Conservation (phyloP, 495 filamentous ascomycete species). For the Aspergillus bertholletiae region DNA sequence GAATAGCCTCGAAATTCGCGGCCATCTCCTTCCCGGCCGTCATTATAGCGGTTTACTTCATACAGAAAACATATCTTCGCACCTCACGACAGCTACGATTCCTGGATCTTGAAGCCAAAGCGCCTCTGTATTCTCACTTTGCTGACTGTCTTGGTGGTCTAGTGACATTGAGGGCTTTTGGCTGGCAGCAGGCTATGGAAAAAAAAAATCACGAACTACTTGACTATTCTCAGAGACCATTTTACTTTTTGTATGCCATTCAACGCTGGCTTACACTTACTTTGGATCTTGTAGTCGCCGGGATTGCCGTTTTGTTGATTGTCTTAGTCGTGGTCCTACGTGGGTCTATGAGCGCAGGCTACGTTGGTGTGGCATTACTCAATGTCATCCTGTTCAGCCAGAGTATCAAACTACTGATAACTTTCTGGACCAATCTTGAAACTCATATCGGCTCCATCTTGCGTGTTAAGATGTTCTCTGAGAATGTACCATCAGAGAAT, state of each 20-base stretch:
- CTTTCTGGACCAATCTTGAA: constrained; percentile 57
- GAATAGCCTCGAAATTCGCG: constrained; percentile 42
- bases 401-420: constrained; percentile 47
- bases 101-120: constrained; percentile 59
- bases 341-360: constrained; percentile 43
- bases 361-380: constrained; percentile 54
- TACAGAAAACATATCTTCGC: constrained; percentile 60
- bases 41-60: constrained; percentile 43
- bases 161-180: constrained; percentile 54
- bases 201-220: constrained; percentile 47
- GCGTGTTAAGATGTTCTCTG: constrained; percentile 55
- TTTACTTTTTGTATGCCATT: constrained; percentile 54
- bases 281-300: constrained; percentile 46
- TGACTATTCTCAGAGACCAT: constrained; percentile 56
- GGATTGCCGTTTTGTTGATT: constrained; percentile 46
- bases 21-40: constrained; percentile 51
- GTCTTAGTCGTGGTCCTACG: constrained; percentile 41
- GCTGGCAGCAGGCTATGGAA: constrained; percentile 46
- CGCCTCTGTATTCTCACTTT: constrained; percentile 57
- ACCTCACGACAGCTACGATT: constrained; percentile 63
- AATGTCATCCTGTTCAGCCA: constrained; percentile 56
- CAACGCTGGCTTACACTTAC: constrained; percentile 53
- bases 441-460: constrained; percentile 55
- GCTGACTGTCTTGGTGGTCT: constrained; percentile 50
- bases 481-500: constrained; percentile 47